A percentile compares a stretch with the other conserved stretches of the same genome.
Conservation (phyloP, 139 green algal species). For the Closterium sp. region DNA sequence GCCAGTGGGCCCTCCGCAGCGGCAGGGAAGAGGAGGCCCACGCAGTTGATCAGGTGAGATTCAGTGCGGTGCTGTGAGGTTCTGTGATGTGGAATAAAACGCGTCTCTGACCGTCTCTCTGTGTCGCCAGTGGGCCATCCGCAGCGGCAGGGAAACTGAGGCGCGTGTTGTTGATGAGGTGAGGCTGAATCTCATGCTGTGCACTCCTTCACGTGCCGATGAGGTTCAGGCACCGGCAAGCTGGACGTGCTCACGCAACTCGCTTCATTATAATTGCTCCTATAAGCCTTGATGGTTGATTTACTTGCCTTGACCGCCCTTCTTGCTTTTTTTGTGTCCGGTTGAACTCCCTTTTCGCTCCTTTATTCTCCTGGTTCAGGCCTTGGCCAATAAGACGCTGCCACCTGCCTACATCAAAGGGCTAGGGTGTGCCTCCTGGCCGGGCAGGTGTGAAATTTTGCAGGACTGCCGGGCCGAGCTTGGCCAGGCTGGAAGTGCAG, state of each 20-base stretch:
- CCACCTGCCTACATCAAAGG: conserved; percentile 8
- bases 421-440: conserved; percentile 8
- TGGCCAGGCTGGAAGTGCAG: background rate
- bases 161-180: background rate
- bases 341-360: background rate
- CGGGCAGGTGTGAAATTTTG: conserved; percentile 21
- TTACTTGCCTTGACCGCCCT: too few relatives aligned
- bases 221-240: too few relatives aligned
- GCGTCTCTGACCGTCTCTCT: too few relatives aligned
- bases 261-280: too few relatives aligned
- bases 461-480: background rate
- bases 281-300: too few relatives aligned
- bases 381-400: conserved; percentile 29
- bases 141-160: background rate
- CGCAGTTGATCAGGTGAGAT: background rate
- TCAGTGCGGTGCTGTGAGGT: too few relatives aligned
- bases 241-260: too few relatives aligned
- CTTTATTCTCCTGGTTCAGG: conserved; percentile 1
- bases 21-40: background rate
- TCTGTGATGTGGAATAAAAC: too few relatives aligned
- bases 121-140: background rate
- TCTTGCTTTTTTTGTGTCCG: too few relatives aligned
- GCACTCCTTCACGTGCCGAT: too few relatives aligned
- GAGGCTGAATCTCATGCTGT: too few relatives aligned
- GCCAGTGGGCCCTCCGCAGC: conserved; percentile 4